Percentiles rank a stretch among this genome's conserved stretches.
Evolutionary conservation across 73 alveolate genomes (phyloP).

Genomic region (Paramecium sonneborni): DNA sequence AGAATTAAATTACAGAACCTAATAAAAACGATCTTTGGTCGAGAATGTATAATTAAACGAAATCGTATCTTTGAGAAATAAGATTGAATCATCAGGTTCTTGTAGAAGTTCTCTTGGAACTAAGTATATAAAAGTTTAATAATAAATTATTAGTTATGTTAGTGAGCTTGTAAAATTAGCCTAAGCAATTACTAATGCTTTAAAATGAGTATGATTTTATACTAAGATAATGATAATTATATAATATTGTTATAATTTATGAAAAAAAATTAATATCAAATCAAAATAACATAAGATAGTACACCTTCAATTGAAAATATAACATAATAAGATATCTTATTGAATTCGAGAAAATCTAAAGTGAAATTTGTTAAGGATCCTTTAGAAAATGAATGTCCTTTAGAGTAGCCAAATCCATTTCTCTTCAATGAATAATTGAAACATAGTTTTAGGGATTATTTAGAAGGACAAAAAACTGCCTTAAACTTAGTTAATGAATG

Average conservation of each 20-base stretch:
- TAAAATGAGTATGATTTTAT: neutral
- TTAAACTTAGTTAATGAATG: constrained; percentile 11
- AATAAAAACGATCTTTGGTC: neutral
- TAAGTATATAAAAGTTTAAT: neutral
- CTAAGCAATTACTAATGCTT: neutral
- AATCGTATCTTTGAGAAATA: neutral
- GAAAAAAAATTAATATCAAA: neutral
- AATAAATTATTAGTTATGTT: neutral
- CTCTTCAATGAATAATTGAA: neutral
- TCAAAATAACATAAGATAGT: neutral
- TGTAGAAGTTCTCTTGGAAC: neutral
- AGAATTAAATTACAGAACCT: neutral
- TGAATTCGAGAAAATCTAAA: neutral
- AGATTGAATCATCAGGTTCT: neutral
- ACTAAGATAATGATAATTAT: neutral
- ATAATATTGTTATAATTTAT: neutral
- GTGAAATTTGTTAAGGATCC: neutral
- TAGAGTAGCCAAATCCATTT: neutral
- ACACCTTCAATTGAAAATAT: neutral
- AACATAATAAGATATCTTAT: neutral
- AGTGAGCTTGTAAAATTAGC: neutral
- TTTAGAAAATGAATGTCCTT: neutral
- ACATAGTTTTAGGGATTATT: constrained; percentile 19
- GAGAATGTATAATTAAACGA: neutral
- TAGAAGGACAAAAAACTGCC: constrained; percentile 18